Evolutionary conservation across 768 basidiomycete genomes (phyloP), one percentile per base, ranked within the genome.

Genomic region (Baorangia bicolor): DNA sequence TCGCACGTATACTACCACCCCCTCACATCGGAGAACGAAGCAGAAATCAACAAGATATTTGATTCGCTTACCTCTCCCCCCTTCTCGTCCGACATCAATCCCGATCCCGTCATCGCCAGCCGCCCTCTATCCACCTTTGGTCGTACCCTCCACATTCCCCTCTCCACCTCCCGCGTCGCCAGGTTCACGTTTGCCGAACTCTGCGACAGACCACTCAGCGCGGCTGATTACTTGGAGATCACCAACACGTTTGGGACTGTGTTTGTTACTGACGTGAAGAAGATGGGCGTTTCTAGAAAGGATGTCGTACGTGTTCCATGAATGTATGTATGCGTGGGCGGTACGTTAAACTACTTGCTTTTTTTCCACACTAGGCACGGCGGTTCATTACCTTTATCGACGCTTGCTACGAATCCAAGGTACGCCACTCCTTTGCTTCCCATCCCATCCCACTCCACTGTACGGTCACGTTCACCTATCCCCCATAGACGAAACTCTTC

Each of bases 351-450:
- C 30, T 27, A 1, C 1, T 12, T 41, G n/a, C 11, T 38, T 14
- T 21, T 3, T 11, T 27, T 37, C 18, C 16, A 21, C 33, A 0
- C 45, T 21, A 92, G 90, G 95, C 95, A 20, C 80, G 97, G 62
- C 77, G 97, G 58, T 98, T 99, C 69, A 99, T 99, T 67, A 95
- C 95, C 1, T 98, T 98, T 69, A 88, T 99, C 63, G 97, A 99
- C 76, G 92, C 94, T 23, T 95, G 93, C 66, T 96, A 96, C 64
- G 94, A 96, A 69, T 94, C 86, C 77, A 91, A 88, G 80, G 88
- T 86, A 65, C 10, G 72, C 56, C 21, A 25, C 14, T 7, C 39
- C 10, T n/a, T 31, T 25, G 14, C 18, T 45, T 49, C 38, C 5
- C 20, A 31, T 9, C 12, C 10, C 20, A n/a, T 18, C 41, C 31